These are phyloP conservation scores for Lepidium sativum DNA, from an alignment of 345 rosid species.

Conservation along the genomic window DNA sequence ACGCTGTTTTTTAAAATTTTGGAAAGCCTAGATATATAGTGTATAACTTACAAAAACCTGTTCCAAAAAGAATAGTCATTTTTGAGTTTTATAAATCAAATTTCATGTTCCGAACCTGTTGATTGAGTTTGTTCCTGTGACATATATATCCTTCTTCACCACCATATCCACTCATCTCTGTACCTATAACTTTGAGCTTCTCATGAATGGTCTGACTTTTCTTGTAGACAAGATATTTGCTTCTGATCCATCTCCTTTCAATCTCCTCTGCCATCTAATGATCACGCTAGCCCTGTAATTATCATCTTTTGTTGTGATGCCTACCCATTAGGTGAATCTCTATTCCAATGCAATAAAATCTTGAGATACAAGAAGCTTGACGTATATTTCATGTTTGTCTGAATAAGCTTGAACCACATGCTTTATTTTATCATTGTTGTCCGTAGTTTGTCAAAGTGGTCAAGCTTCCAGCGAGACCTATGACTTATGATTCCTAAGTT, in stretches of 20 bases:
- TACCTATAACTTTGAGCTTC: conserved; percentile 28
- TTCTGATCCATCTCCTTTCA: conserved; percentile 63
- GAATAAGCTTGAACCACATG: neutral
- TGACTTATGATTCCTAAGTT: conserved; percentile 45
- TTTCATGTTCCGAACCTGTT: no score
- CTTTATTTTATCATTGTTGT: conserved; percentile 54
- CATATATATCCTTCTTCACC: conserved; percentile 59
- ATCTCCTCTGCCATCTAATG: conserved; percentile 67
- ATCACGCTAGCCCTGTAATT: conserved; percentile 59
- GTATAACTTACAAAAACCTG: no score
- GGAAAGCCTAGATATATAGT: no score
- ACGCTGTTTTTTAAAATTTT: no score
- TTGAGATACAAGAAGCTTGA: neutral
- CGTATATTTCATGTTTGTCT: neutral
- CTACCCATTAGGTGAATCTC: conserved; percentile 96
- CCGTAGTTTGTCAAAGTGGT: conserved; percentile 60
- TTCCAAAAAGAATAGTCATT: no score
- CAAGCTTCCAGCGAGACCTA: conserved; percentile 55
- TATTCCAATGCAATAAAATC: conserved; percentile 11
- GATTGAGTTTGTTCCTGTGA: conserved; percentile 40
- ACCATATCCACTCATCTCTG: conserved; percentile 45
- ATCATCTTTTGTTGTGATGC: conserved; percentile 77
- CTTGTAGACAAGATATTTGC: conserved; percentile 48
- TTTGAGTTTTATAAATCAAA: no score
- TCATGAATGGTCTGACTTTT: conserved; percentile 49